Conservation (phyloP, 306 rosid species). For the Cucurbita argyrosperma region DNA sequence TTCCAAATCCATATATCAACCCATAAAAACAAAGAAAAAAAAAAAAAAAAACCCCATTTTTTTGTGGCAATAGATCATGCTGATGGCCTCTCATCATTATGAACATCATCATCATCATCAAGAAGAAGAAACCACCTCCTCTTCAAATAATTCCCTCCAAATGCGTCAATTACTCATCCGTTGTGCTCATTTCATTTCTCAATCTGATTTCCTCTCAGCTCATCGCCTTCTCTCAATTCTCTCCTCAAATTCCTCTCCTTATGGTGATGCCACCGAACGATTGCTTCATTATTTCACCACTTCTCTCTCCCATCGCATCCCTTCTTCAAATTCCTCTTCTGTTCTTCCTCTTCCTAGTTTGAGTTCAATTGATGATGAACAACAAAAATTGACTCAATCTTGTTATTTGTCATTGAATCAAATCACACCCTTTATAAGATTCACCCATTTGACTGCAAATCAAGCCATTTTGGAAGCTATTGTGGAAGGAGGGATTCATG, state of each 20-base stretch:
- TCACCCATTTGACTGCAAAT: conserved; percentile 38
- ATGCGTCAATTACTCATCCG: conserved; percentile 28
- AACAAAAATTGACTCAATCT: conserved; percentile 6
- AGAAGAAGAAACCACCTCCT: neutral
- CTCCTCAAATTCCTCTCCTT: conserved; percentile 22
- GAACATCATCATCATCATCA: neutral
- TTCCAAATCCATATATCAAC: neutral
- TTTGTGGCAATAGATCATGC: neutral
- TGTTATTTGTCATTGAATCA: conserved; percentile 37
- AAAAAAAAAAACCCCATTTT: neutral
- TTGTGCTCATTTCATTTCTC: conserved; percentile 31
- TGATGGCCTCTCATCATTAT: neutral
- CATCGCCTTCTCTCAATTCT: conserved; percentile 25
- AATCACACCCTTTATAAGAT: conserved; percentile 36
- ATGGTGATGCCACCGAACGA: conserved; percentile 31
- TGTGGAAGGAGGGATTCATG: conserved; percentile 25
- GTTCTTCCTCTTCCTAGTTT: neutral
- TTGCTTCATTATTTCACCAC: conserved; percentile 24
- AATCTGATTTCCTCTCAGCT: conserved; percentile 26
- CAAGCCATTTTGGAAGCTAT: conserved; percentile 44
- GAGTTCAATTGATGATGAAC: neutral
- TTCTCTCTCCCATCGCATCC: conserved; percentile 27
- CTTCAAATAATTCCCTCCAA: conserved; percentile 5
- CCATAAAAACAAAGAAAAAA: too few species aligned
- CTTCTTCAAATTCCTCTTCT: neutral